Conservation (phyloP, 1,139 yeast genomes). For the Torulaspora pretoriensis region DNA sequence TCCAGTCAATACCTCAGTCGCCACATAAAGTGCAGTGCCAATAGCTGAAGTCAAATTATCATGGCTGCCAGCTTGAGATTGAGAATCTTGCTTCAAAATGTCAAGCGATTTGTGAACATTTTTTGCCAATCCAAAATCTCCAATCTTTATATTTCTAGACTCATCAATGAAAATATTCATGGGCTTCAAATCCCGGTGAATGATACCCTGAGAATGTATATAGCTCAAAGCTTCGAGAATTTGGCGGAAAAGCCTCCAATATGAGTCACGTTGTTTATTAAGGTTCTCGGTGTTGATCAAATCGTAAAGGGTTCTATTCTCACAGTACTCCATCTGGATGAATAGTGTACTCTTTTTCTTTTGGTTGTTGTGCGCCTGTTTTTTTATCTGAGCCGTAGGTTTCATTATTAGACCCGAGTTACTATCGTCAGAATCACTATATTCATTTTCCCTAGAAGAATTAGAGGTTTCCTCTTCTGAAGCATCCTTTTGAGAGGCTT, state of each 20-base stretch:
- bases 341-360: slow-evolving; percentile 51
- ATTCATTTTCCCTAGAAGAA: neutral
- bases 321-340: slow-evolving; percentile 98
- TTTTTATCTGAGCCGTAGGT: slow-evolving; percentile 21
- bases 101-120: slow-evolving; percentile 54
- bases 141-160: slow-evolving; percentile 82
- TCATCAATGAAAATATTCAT: slow-evolving; percentile 93
- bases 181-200: slow-evolving; percentile 93
- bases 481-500: slow-evolving; percentile 6
- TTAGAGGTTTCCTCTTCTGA: neutral
- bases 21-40: slow-evolving; percentile 91
- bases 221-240: slow-evolving; percentile 86
- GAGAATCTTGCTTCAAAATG: slow-evolving; percentile 35
- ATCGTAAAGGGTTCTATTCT: slow-evolving; percentile 82
- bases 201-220: slow-evolving; percentile 89
- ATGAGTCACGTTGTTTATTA: slow-evolving; percentile 68
- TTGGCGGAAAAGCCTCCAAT: slow-evolving; percentile 87
- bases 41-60: slow-evolving; percentile 87
- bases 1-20: slow-evolving; percentile 73
- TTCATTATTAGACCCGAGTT: slow-evolving; percentile 12
- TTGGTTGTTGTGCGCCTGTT: slow-evolving; percentile 1
- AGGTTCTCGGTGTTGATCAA: slow-evolving; percentile 71
- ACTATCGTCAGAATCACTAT: slow-evolving; percentile 27
- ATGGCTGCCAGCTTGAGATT: slow-evolving; percentile 37
- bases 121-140: slow-evolving; percentile 96